phyloP scores from a whole-genome alignment of 768 basidiomycete species.

The Trametes elegans region DNA sequence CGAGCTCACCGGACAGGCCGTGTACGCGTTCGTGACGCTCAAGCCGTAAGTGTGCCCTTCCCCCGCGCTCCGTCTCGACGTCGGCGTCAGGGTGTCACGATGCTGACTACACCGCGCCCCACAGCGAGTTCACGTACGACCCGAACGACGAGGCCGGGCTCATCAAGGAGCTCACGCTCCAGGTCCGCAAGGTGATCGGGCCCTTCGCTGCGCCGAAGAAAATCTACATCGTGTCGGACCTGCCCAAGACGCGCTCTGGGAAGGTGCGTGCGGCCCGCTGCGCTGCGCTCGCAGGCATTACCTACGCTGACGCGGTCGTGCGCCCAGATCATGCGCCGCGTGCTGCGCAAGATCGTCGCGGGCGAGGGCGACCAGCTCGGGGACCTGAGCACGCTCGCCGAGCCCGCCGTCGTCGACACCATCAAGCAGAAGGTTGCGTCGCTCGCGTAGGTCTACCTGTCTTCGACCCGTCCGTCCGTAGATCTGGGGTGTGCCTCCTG shows the following conservation, averaged over 20 bases:
- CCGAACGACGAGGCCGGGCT: constrained; percentile 65
- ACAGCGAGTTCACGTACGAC: constrained; percentile 79
- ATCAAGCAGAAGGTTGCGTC: constrained; percentile 77
- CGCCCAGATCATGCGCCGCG: constrained; percentile 83
- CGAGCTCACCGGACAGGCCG: constrained; percentile 90
- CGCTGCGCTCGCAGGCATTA: neutral
- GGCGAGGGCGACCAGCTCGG: constrained; percentile 95
- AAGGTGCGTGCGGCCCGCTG: constrained; percentile 54
- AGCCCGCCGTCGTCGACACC: constrained; percentile 79
- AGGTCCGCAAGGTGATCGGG: constrained; percentile 96
- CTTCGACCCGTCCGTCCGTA: neutral
- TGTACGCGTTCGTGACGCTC: constrained; percentile 91
- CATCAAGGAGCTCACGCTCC: constrained; percentile 85
- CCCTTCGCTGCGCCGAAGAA: constrained; percentile 98
- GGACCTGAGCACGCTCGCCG: constrained; percentile 90
- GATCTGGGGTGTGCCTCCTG: too few species aligned
- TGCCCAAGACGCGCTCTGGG: constrained; percentile 93
- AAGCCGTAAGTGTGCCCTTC: constrained; percentile 71
- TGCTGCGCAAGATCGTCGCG: constrained; percentile 94
- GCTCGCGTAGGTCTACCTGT: neutral
- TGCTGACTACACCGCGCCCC: neutral
- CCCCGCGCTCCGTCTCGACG: neutral
- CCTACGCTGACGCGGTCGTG: neutral
- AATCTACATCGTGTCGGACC: constrained; percentile 75
- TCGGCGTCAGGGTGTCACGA: too few species aligned